These are phyloP conservation scores for Cladosporium cucumerinum DNA, from an alignment of 2,329 filamentous ascomycete species.

Conservation along the genomic window DNA sequence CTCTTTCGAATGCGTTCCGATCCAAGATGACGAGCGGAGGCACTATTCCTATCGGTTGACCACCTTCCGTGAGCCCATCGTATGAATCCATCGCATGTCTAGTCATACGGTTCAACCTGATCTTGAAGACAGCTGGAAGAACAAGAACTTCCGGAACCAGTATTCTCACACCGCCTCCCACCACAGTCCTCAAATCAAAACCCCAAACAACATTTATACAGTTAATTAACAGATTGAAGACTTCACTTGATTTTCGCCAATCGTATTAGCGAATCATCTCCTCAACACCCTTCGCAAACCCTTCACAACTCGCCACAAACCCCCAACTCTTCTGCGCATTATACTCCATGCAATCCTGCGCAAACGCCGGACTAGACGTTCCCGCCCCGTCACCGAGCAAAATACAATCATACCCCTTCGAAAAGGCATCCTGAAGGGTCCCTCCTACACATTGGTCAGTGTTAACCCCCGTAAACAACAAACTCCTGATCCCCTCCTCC, in stretches of 20 bases:
- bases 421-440: slow-evolving; percentile 55
- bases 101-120: too few species aligned
- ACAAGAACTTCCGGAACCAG: too few species aligned
- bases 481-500: slow-evolving; percentile 43
- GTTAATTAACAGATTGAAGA: too few species aligned
- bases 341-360: slow-evolving; percentile 36
- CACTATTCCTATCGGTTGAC: too few species aligned
- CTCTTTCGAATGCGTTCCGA: neutral
- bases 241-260: neutral
- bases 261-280: neutral
- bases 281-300: slow-evolving; percentile 29
- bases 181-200: too few species aligned
- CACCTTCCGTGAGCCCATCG: too few species aligned
- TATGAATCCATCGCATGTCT: too few species aligned
- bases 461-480: slow-evolving; percentile 59
- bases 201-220: too few species aligned
- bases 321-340: slow-evolving; percentile 37
- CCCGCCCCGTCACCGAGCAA: slow-evolving; percentile 55
- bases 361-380: slow-evolving; percentile 46
- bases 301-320: slow-evolving; percentile 31
- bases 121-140: too few species aligned
- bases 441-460: slow-evolving; percentile 61
- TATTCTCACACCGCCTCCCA: too few species aligned
- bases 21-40: neutral
- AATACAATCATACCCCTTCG: slow-evolving; percentile 55